Evolutionary conservation across 139 green algal species (phyloP), one percentile per base, ranked within the genome.

Genomic region (Coelastrella sp.): DNA sequence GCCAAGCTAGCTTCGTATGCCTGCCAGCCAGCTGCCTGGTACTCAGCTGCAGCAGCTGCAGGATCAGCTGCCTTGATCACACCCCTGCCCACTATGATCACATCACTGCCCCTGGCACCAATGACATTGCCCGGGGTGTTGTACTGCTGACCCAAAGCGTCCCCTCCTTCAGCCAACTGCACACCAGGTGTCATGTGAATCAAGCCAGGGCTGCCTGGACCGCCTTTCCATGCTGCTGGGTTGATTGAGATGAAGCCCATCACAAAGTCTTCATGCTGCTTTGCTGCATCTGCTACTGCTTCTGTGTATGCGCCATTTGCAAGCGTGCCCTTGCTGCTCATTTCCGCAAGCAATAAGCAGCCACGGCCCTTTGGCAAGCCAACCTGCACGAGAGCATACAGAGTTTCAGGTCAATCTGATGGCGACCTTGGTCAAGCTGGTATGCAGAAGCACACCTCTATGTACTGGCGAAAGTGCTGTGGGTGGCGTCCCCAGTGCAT

Each of bases 131-230:
- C 66, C 11, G 98, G 98, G 0, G 97, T 99, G 92, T 99, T 98
- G 93, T 99, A 99, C 90, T 99, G 97, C 94, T 99, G 98, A 0
- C 98, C 98, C 72, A 99, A 87, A 11, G 90, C 94, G 81, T 99
- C 98, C 8, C 96, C 94, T 8, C 97, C 97, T 21, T 85, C 89
- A 0, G 90, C 86, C 82, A 99, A 86, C 92, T 99, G 96, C 68
- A 99, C 96, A 4, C 98, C 98, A 1, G 98, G 98, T 4, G 98
- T 99, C 98, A 99, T 99, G 89, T 99, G 96, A 23, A 99, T 94
- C 34, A 99, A 88, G 34, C 94, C 95, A 48, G 94, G 93, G 17
- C 88, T 83, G 9, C 75, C 77, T 21, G 89, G 90, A 0, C 90
- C 91, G 51, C 71, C 72, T 17, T 87, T 83, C 98, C 98, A 99